Base-by-base conservation (phyloP, 768 basidiomycete species). In the Dentipellis fragilis region DNA sequence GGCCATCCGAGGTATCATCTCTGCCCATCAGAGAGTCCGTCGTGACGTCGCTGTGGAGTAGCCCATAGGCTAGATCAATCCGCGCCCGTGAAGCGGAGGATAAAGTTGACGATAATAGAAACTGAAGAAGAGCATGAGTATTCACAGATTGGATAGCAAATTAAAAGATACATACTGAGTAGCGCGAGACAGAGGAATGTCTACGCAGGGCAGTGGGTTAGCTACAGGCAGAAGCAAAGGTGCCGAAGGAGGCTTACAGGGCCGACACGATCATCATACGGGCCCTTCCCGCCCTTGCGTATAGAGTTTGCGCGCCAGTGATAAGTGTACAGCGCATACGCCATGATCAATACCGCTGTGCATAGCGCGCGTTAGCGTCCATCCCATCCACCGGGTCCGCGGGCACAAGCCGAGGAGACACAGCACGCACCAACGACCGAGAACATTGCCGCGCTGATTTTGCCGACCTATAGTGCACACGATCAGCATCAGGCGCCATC, bases 271-370 rank as follows among this genome's bases (percentile, higher is more conserved):
- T 99, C 96, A 64, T 99, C 96, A 68, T 98, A 98, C 7, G 95
- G 94, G 8, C 93, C 94, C 56, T 89, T 80, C 10, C 93, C 92
- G 49, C 95, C 90, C 37, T 82, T 76, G 51, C 94, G 84, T 66
- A 99, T 99, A 22, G 93, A 89, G 23, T 83, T 81, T 7, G 95
- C 96, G 59, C 96, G 83, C 91, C 93, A 95, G 67, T 98, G 95
- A 68, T 93, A 99, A 42, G 93, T 92, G 62, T 87, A 87, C 12
- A 99, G 72, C 2, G 96, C 95, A 69, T 99, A 99, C 10, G 90
- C 67, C 96, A 99, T 98, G 57, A 98, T 93, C 19, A 83, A 90
- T 83, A 98, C 89, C 38, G 95, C 95, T 95, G 64, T 3, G 53
- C 40, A 8, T 2, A 35, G 21, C 48, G 23, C 29, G 50, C 49